Evolutionary conservation across 345 rosid genomes (phyloP).

Genomic region (Litchi chinensis): DNA sequence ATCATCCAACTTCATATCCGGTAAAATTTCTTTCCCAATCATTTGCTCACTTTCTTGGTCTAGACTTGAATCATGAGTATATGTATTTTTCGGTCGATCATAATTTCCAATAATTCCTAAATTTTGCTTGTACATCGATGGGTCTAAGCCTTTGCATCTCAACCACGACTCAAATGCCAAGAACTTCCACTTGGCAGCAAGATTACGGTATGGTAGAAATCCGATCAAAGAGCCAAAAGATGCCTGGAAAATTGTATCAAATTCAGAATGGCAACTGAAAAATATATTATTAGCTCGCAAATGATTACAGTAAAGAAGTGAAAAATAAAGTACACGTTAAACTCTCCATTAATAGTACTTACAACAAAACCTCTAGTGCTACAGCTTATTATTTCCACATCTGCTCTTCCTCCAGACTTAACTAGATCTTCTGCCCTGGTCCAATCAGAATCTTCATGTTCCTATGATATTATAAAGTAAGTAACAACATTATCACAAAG

Average conservation of each 20-base stretch:
- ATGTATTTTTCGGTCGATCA: slow-evolving; percentile 40
- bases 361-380: slow-evolving; percentile 86
- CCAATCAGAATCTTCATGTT: slow-evolving; percentile 64
- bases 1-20: slow-evolving; percentile 83
- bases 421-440: slow-evolving; percentile 62
- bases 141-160: slow-evolving; percentile 85
- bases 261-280: slow-evolving; percentile 13
- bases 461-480: slow-evolving; percentile 47
- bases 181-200: slow-evolving; percentile 80
- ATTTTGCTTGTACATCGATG: slow-evolving; percentile 66
- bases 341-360: slow-evolving; percentile 32
- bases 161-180: slow-evolving; percentile 94
- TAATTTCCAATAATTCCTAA: slow-evolving; percentile 68
- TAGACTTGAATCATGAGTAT: slow-evolving; percentile 36
- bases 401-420: slow-evolving; percentile 54
- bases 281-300: slow-evolving; percentile 22
- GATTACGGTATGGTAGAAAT: slow-evolving; percentile 84
- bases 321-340: neutral
- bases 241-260: slow-evolving; percentile 50
- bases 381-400: slow-evolving; percentile 82
- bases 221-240: slow-evolving; percentile 87
- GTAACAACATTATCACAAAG: slow-evolving; percentile 21
- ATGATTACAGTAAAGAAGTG: slow-evolving; percentile 1
- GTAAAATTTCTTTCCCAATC: slow-evolving; percentile 45
- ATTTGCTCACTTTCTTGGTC: slow-evolving; percentile 38